Percentiles rank a stretch among this genome's conserved stretches.
Evolutionary conservation across 257 asterid species (phyloP).

Genomic region (Nicotiana undulata): DNA sequence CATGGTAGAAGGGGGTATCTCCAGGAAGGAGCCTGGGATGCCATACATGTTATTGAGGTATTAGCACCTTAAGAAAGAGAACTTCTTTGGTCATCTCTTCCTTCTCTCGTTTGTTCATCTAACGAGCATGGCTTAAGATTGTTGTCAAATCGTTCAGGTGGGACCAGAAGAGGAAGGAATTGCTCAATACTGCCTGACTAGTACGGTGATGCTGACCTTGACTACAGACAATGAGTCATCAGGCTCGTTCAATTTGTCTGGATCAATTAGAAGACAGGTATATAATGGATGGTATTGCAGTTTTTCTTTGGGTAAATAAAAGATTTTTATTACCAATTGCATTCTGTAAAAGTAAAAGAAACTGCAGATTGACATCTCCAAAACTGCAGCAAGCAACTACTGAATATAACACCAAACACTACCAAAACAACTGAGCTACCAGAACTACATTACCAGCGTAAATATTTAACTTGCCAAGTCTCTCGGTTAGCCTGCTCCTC

Average conservation of each 20-base stretch:
- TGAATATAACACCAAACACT: too few relatives aligned
- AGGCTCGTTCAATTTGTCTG: constrained; percentile 88
- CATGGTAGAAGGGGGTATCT: constrained; percentile 88
- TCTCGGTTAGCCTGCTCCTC: too few relatives aligned
- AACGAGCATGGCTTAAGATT: background rate
- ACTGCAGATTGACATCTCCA: too few relatives aligned
- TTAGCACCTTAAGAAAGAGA: constrained; percentile 7
- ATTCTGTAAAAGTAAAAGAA: too few relatives aligned
- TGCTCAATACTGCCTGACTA: constrained; percentile 82
- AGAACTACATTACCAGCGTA: too few relatives aligned
- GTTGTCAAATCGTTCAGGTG: constrained; percentile 37
- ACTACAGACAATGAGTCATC: constrained; percentile 79
- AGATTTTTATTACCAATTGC: too few relatives aligned
- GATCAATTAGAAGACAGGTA: constrained; percentile 99
- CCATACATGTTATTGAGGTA: constrained; percentile 97
- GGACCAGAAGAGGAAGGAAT: constrained; percentile 69
- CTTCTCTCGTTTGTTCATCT: background rate
- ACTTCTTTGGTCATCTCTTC: constrained; percentile 2
- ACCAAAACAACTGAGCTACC: too few relatives aligned
- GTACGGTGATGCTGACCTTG: constrained; percentile 90
- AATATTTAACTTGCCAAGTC: too few relatives aligned
- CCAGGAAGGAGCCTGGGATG: constrained; percentile 99
- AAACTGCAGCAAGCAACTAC: too few relatives aligned
- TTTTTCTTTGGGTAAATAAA: too few relatives aligned
- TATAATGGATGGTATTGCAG: background rate